Conservation (phyloP, 768 basidiomycete genomes). For the Cubamyces lactineus region DNA sequence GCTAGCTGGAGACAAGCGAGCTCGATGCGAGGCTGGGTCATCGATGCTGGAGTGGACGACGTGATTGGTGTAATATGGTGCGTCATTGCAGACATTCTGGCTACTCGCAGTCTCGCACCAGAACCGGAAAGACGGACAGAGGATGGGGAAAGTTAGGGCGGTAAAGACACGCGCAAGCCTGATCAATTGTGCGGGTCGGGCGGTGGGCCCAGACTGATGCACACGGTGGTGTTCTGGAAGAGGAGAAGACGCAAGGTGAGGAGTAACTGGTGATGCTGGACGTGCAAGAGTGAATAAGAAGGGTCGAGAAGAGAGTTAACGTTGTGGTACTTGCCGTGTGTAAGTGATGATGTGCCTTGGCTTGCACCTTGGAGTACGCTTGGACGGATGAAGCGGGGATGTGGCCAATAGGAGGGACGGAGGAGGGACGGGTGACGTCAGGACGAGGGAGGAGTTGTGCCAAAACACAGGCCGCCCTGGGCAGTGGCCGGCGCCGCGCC, state of each 20-base stretch:
- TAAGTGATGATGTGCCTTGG: no score
- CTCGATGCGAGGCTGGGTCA: background rate
- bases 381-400: slow-evolving; percentile 8
- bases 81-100: background rate
- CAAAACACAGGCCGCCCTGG: slow-evolving; percentile 19
- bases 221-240: background rate
- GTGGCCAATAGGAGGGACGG: slow-evolving; percentile 1
- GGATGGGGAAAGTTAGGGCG: background rate
- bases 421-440: slow-evolving; percentile 19
- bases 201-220: background rate
- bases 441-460: slow-evolving; percentile 12
- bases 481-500: background rate
- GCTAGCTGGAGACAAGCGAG: background rate
- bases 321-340: no score
- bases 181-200: background rate
- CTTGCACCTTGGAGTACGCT: no score
- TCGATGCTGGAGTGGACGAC: background rate
- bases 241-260: background rate
- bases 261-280: background rate
- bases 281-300: background rate
- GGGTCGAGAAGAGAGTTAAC: slow-evolving; percentile 4
- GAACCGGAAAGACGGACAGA: background rate
- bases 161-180: background rate
- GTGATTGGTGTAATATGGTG: background rate
- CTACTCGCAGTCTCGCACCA: background rate